Base-by-base conservation (phyloP, 2,329 filamentous ascomycete species). In the Colletotrichum caudatum region DNA sequence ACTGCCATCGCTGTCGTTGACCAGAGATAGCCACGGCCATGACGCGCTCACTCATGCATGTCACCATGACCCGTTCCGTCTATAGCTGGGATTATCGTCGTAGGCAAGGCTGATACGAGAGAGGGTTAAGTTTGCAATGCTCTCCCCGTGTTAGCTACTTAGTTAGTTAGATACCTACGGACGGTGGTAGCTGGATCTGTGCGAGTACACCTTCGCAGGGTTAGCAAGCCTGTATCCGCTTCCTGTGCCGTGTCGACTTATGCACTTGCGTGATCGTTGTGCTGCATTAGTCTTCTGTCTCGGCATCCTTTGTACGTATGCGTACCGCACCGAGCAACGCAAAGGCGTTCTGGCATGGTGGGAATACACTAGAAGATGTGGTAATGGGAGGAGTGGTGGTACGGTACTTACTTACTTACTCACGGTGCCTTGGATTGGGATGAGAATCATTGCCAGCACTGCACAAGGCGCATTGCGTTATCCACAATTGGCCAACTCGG, bases 201-300 rank as follows among this genome's bases (percentile, higher is more conserved):
- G n/a, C n/a, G n/a, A n/a, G n/a, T n/a, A n/a, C 29, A 29, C 7
- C 53, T 16, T 20, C 53, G 33, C 53, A 57, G n/a, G 4, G 53
- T 12, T n/a, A 39, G n/a, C 11, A 57, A 16, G 53, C 23, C 33
- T 39, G 9, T n/a, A 39, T 29, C 44, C n/a, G 23, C 20, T 46
- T 54, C 39, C 62, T 59, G 44, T 65, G 44, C 60, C 41, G 35
- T 48, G 54, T 11, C 46, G 20, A 59, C 53, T 39, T 69, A 61
- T 44, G 61, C 33, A 59, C 53, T 39, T 69, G 66, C 53, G 61
- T 48, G 59, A 59, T 65, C 23, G 35, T 65, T 44, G 53, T 37
- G 61, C 53, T 37, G 37, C 66, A 37, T 35, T 33, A 16, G 51
- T n/a, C 35, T 20, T 35, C 18, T 41, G 33, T 56, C 37, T 64